Base-by-base conservation (phyloP, 1,284 basidiomycete species). In the Singerocomus inundabilis region DNA sequence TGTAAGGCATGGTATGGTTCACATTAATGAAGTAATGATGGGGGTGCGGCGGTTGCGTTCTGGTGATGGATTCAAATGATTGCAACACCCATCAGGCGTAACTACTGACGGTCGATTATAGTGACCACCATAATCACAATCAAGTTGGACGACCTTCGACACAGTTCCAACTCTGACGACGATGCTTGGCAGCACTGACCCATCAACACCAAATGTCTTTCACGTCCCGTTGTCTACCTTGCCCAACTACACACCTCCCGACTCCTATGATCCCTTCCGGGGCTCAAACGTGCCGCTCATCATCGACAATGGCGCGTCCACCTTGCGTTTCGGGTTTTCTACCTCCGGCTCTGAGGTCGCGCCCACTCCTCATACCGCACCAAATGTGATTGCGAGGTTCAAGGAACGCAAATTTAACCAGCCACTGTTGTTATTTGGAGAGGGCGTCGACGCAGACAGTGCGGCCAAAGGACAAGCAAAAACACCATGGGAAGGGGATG, bases 261-360 rank as follows among this genome's bases (percentile, higher is more conserved):
- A 72, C 46, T 63, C 72, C 6, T 81, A 82, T 48, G 66, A 72
- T 40, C 39, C 52, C 13, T 72, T 76, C 60, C 77, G 79, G 30
- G 69, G 61, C 12, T 68, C 71, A 24, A 62, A 67, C 28, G 81
- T 77, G 0, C 86, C 91, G 0, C 83, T 98, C 56, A 81, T 96
- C 62, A 93, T 98, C 59, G 95, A 98, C 78, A 95, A 97, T 68
- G 96, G 95, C 51, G 85, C 93, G 6, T 90, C 86, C 32, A 84
- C 78, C 49, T 75, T 98, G 49, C 84, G 94, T 37, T 98, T 92
- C 61, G 96, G 95, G n/a, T 99, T 93, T 69, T 74, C 78, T 7
- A 78, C 75, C 3, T 75, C 72, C 24, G 35, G 70, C 64, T 44
- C 52, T 18, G 44, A 38, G 34, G 6, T 43, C 5, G 25, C n/a